These are phyloP conservation scores for Firmiana major DNA, from an alignment of 345 rosid species.

Conservation along the genomic window DNA sequence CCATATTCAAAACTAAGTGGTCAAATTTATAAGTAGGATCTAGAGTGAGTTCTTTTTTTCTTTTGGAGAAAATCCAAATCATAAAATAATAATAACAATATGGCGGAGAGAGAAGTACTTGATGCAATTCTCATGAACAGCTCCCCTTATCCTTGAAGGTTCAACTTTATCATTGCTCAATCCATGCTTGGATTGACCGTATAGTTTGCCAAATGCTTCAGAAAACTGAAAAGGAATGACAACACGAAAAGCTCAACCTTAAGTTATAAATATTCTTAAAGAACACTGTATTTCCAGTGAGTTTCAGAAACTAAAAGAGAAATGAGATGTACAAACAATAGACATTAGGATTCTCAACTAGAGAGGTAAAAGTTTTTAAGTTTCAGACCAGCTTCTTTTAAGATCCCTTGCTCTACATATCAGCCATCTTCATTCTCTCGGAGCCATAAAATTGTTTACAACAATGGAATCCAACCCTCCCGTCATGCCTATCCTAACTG, in stretches of 20 bases:
- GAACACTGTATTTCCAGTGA: not conserved
- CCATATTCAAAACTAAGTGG: not conserved
- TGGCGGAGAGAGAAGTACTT: conserved; percentile 42
- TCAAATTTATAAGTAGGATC: not conserved
- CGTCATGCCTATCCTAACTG: not conserved
- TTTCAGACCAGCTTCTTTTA: not conserved
- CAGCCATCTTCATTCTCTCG: not conserved
- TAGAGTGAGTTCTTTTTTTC: not conserved
- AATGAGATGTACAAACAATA: not conserved
- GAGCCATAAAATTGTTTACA: not conserved
- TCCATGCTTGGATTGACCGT: conserved; percentile 77
- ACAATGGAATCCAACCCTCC: not conserved
- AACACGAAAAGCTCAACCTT: not conserved
- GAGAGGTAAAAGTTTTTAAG: not conserved
- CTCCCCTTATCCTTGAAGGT: conserved; percentile 56
- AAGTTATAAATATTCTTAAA: not conserved
- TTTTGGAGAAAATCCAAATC: not conserved
- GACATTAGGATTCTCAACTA: not conserved
- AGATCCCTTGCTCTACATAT: not conserved
- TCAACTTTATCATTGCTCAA: conserved; percentile 55
- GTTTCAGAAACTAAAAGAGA: not conserved
- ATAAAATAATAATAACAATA: not conserved
- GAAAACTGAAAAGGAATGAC: conserved; percentile 50
- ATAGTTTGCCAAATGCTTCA: conserved; percentile 92
- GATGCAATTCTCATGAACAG: conserved; percentile 84